Percentiles rank a stretch among this genome's conserved stretches.
phyloP scores from a whole-genome alignment of 257 asterid genomes.

The Solanum bukasovii region DNA sequence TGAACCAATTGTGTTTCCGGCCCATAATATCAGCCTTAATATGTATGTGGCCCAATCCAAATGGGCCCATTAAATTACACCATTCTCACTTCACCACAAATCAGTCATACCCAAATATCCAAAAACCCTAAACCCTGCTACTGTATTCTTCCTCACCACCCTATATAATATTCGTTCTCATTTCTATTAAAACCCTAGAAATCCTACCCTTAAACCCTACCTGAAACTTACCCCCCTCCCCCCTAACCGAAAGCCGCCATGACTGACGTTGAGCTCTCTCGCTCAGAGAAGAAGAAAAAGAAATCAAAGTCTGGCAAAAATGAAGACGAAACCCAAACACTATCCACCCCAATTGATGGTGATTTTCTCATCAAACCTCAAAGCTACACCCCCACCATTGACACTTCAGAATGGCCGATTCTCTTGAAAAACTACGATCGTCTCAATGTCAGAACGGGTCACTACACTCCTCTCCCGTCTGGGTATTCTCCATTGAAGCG shows the following conservation, averaged over 20 bases:
- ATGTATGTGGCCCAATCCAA: neutral
- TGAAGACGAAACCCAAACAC: slow-evolving; percentile 7
- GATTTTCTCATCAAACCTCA: slow-evolving; percentile 78
- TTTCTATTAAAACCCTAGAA: slow-evolving; percentile 21
- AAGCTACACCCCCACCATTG: slow-evolving; percentile 60
- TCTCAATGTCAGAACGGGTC: slow-evolving; percentile 70
- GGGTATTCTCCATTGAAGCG: slow-evolving; percentile 85
- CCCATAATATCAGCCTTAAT: neutral
- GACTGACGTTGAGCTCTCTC: slow-evolving; percentile 57
- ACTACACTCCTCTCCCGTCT: slow-evolving; percentile 85
- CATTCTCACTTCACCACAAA: neutral
- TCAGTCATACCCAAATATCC: neutral
- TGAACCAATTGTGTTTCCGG: neutral
- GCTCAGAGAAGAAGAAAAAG: slow-evolving; percentile 72
- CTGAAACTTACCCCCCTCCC: neutral
- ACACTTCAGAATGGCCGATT: slow-evolving; percentile 92
- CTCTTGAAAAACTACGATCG: slow-evolving; percentile 80
- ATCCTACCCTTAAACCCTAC: slow-evolving; percentile 17
- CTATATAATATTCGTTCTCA: neutral
- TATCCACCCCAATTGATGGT: slow-evolving; percentile 6
- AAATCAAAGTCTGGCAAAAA: slow-evolving; percentile 22
- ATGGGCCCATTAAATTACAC: neutral
- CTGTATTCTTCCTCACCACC: neutral
- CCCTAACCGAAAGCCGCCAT: slow-evolving; percentile 24
- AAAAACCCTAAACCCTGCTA: neutral